Evolutionary conservation across 345 rosid species (phyloP), one percentile per base, ranked within the genome.

Genomic region (Dipteronia sinensis): DNA sequence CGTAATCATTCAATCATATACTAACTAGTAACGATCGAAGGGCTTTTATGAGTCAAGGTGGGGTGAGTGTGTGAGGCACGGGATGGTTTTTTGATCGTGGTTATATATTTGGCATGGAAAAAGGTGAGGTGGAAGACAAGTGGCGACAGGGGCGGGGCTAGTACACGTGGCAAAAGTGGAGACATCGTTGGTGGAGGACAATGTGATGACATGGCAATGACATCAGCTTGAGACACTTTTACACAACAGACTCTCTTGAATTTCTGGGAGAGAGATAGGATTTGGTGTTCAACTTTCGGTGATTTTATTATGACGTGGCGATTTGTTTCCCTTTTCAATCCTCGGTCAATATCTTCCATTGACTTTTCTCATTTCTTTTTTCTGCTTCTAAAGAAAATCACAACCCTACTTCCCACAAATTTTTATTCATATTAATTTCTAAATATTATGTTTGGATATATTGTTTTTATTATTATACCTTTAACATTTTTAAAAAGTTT

Each of bases 131-230:
- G 34, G 53, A 1, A 70, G 74, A 67, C 78, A 80, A 74, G 75
- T 78, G 77, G 85, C 75, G 82, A 77, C 78, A 72, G 17, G n/a
- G 42, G 61, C 78, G 51, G 83, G 84, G 81, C 27, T 6, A 0
- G 46, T 34, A 67, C 88, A 84, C 83, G 88, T 84, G 89, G 74
- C 86, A 59, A 31, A 65, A 65, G 42, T 17, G 51, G 68, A 72
- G 80, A 40, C 80, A 55, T 78, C 81, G 66, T 78, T 65, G 77
- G 81, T 65, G 84, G 85, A 75, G 73, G 74, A 71, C 42, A 58
- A 15, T 56, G 58, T 74, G 78, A 42, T 85, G 87, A 81, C 76
- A 80, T 85, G 85, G 82, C 75, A 15, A 12, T 78, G 79, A 80
- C 84, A 58, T 86, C 67, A 80, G 29, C 46, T 70, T 73, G 78